Evolutionary conservation across 345 rosid species (phyloP), one percentile per base, ranked within the genome.

Genomic region (Cardamine resedifolia): DNA sequence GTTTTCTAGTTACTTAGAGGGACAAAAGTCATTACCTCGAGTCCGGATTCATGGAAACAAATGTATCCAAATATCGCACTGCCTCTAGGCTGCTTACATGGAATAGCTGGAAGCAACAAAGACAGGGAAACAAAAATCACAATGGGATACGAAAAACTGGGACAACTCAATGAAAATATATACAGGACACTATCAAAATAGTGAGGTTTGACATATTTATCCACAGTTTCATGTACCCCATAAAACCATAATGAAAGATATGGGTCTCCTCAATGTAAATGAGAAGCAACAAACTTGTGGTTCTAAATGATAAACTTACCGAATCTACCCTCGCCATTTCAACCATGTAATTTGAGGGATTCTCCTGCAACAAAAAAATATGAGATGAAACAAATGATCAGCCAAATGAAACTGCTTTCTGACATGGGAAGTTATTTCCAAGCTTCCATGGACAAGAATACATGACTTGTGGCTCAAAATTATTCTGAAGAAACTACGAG

Each of bases 321-420:
- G 96, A 86, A 73, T 86, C 87, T 77, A 90, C 86, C 82, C 64
- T 83, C 1, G 99, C 96, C 99, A 91, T 95, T 82, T 95, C 99
- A 78, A 90, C 97, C 96, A 91, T 84, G 83, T 80, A 95, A 84
- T 28, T 86, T 34, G 94, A 84, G 45, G 94, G 85, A 7, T 88
- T 91, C 78, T 77, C 94, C 99, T 95, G 88, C 74, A 83, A 72
- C 70, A 55, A 0, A 64, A 28, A 33, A 72, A 28, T 33, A n/a
- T 7, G 24, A 56, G 8, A 59, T 51, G 41, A 59, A 57, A 58
- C 23, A 49, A 57, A 19, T 21, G 30, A 36, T 48, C 16, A 70
- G 47, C 47, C 33, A 63, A n/a, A 51, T 24, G 33, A 70, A 70
- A 68, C 31, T 50, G 28, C 45, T 64, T 64, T 27, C 31, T 53